phyloP scores from a whole-genome alignment of 352 stramenopile species.

The Globisporangium paroecandrum region DNA sequence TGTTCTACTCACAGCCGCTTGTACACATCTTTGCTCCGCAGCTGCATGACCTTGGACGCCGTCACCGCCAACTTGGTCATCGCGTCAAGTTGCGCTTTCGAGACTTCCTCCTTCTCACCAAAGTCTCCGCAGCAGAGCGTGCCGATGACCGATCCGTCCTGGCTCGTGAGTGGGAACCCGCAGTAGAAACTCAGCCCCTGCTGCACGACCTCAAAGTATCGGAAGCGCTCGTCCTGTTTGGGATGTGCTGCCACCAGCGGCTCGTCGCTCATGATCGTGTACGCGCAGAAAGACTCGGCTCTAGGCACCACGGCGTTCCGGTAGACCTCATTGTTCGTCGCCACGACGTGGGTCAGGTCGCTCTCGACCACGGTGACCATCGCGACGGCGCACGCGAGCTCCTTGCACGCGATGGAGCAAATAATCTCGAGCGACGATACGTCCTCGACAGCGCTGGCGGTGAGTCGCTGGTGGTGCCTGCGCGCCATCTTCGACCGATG shows the following conservation, averaged over 20 bases:
- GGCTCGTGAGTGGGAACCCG: slow-evolving; percentile 18
- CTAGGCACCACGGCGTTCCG: slow-evolving; percentile 5
- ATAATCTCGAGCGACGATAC: slow-evolving; percentile 26
- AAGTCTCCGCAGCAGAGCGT: slow-evolving; percentile 22
- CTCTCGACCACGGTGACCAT: slow-evolving; percentile 21
- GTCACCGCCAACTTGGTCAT: slow-evolving; percentile 20
- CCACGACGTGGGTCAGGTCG: slow-evolving; percentile 15
- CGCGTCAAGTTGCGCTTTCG: slow-evolving; percentile 6
- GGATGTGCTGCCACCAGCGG: slow-evolving; percentile 13
- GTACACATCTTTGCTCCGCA: slow-evolving; percentile 13
- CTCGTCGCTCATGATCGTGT: slow-evolving; percentile 14
- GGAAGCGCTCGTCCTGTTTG: slow-evolving; percentile 17
- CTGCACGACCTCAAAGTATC: slow-evolving; percentile 13
- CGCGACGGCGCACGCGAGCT: slow-evolving; percentile 16
- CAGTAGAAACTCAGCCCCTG: slow-evolving; percentile 19
- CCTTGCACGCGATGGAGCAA: slow-evolving; percentile 18
- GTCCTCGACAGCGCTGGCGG: neutral
- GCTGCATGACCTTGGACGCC: slow-evolving; percentile 20
- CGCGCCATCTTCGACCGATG: slow-evolving; percentile 19
- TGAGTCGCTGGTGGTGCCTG: slow-evolving; percentile 10
- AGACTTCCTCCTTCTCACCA: neutral
- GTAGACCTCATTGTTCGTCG: slow-evolving; percentile 14
- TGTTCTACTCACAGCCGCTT: slow-evolving; percentile 9
- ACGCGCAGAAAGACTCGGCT: slow-evolving; percentile 17
- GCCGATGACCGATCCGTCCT: slow-evolving; percentile 13